Conservation (phyloP, 148 eudicot species). For the Bassia scoparia region DNA sequence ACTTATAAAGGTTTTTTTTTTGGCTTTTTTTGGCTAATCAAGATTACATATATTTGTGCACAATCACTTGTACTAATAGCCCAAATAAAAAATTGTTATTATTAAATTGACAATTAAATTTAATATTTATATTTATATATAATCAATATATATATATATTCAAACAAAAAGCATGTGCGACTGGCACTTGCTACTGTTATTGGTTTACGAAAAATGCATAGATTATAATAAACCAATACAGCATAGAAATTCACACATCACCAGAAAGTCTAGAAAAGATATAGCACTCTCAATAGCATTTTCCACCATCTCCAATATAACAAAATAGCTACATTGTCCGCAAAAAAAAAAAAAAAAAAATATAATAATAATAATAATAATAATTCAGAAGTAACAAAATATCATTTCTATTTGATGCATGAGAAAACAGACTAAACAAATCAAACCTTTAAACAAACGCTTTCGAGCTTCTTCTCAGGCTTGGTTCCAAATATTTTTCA, state of each 20-base stretch:
- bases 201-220: conserved; percentile 2
- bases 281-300: conserved; percentile 27
- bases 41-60: no score
- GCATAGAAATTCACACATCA: conserved; percentile 25
- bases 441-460: conserved; percentile 24
- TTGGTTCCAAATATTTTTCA: conserved; percentile 50
- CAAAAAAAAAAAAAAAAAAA: neutral
- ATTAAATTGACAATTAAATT: no score
- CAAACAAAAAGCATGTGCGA: conserved; percentile 5
- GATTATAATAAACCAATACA: conserved; percentile 27
- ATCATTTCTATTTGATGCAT: neutral
- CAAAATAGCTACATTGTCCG: conserved; percentile 67
- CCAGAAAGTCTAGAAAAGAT: conserved; percentile 30
- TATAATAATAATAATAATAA: no score
- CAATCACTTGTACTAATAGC: no score
- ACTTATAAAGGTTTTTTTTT: no score
- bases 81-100: no score
- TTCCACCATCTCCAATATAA: conserved; percentile 69
- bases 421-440: neutral
- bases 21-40: no score
- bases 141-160: no score
- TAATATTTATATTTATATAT: no score
- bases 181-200: conserved; percentile 5
- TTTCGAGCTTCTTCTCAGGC: conserved; percentile 26
- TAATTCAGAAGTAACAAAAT: neutral